A percentile compares a stretch with the other conserved stretches of the same genome.
These are phyloP conservation scores for Rhodotorula glutinis DNA, from an alignment of 1,284 basidiomycete species.

Conservation along the genomic window DNA sequence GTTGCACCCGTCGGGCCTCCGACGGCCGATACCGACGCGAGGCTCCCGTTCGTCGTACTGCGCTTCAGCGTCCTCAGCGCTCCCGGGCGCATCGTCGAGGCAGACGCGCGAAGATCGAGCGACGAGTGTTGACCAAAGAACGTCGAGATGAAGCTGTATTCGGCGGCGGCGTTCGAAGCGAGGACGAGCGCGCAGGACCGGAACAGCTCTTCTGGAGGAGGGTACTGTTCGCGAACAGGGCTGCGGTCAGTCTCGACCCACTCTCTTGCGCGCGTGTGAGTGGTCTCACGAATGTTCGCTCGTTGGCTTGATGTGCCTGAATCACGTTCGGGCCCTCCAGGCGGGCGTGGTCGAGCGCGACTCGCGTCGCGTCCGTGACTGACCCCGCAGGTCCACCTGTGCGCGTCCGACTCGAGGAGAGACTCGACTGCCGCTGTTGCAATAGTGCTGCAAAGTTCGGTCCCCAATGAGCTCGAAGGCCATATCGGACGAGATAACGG, in stretches of 20 bases:
- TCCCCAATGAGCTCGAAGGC: too few species aligned
- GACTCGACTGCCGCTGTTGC: slow-evolving; percentile 4
- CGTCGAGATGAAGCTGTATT: slow-evolving; percentile 77
- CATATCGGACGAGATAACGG: too few species aligned
- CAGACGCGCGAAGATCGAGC: background rate
- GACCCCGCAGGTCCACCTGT: too few species aligned
- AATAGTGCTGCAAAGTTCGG: slow-evolving; percentile 14
- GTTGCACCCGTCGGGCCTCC: background rate
- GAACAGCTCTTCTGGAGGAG: slow-evolving; percentile 73
- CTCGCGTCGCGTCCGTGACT: background rate
- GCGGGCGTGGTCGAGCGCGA: slow-evolving; percentile 18
- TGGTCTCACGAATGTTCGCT: slow-evolving; percentile 59
- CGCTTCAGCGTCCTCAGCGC: background rate
- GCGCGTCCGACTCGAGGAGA: background rate
- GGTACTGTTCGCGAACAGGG: slow-evolving; percentile 58
- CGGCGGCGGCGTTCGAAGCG: slow-evolving; percentile 86
- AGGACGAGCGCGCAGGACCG: slow-evolving; percentile 78
- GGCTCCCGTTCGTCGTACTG: slow-evolving; percentile 2
- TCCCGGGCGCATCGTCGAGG: background rate
- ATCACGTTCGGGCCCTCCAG: slow-evolving; percentile 70
- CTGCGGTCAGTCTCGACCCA: background rate
- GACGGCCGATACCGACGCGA: background rate
- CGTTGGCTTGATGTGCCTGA: slow-evolving; percentile 78
- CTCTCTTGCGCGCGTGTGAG: background rate
- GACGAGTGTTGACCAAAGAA: slow-evolving; percentile 61